Conservation (phyloP, 352 stramenopile genomes). For the Phytophthora syringae region DNA sequence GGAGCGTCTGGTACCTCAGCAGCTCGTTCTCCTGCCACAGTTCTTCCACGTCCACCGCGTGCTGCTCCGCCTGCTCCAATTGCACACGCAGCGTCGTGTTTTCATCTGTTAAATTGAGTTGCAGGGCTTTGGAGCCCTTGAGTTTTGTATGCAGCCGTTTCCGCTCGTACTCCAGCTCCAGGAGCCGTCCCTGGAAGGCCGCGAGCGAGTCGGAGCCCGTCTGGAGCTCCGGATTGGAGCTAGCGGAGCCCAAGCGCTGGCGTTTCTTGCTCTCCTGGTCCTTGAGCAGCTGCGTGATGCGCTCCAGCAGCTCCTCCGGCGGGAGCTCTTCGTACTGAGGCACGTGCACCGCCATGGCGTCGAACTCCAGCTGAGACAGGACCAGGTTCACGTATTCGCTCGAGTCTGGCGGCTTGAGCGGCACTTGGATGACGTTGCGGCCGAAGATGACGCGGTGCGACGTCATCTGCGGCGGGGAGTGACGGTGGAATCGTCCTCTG, state of each 20-base stretch:
- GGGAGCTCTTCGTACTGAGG: constrained; percentile 70
- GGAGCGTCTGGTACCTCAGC: constrained; percentile 59
- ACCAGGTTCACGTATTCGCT: constrained; percentile 75
- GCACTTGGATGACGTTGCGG: constrained; percentile 80
- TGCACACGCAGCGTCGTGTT: constrained; percentile 64
- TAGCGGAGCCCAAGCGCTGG: constrained; percentile 23
- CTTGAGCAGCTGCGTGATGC: constrained; percentile 64
- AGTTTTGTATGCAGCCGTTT: constrained; percentile 75
- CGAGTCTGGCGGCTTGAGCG: constrained; percentile 48
- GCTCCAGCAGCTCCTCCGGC: constrained; percentile 58
- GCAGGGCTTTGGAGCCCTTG: constrained; percentile 53
- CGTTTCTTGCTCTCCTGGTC: constrained; percentile 52
- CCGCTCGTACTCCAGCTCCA: constrained; percentile 76
- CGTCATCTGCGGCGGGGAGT: constrained; percentile 30
- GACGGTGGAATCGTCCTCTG: constrained; percentile 27
- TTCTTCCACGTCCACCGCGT: constrained; percentile 55
- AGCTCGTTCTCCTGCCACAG: constrained; percentile 69
- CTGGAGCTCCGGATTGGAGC: constrained; percentile 6
- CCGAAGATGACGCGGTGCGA: constrained; percentile 61
- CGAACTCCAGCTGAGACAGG: constrained; percentile 80
- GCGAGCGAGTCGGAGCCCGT: constrained; percentile 34
- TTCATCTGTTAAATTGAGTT: constrained; percentile 77
- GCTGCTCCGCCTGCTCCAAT: constrained; percentile 55
- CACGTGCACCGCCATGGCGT: constrained; percentile 77
- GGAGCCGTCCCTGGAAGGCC: constrained; percentile 61